Base-by-base conservation (phyloP, 108 stramenopile genomes). In the Cyclotella kingstonii region DNA sequence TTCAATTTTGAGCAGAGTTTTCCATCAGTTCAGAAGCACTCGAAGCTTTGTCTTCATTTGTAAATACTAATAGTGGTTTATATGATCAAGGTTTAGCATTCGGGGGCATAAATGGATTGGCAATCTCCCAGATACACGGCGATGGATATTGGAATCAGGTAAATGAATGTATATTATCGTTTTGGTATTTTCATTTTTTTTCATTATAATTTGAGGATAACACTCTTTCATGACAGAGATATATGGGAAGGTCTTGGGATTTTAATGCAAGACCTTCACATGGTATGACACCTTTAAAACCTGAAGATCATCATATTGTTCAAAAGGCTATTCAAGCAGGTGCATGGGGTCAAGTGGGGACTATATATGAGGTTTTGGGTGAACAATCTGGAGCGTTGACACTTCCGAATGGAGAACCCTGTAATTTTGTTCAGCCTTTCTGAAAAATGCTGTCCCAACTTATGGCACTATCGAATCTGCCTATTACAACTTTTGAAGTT, bases 11-110 rank as follows among this genome's bases (percentile, higher is more conserved):
- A 15, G 6, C 14, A 73, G 83, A 84, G 45, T 84, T 84, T 70
- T 78, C 79, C 4, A 79, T 84, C 44, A 61, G 68, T 43, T 58
- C 77, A 41, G 76, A 70, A 27, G 76, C 76, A 28, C 55, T 80
- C 2, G 79, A 81, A 49, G 57, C 63, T 1, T 29, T 84, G 36
- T 40, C 73, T 5, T 39, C 36, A 18, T 66, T 74, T 60, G 64
- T 80, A 6, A 84, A 84, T 70, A 40, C 70, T 9, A 46, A 84
- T 34, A 49, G 60, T 26, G 40, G 53, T 25, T 40, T 84, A 29
- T 84, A 80, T 60, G 77, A 78, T 36, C 65, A 65, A 34, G 83
- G 83, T 29, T 44, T 84, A 19, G 83, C 83, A 7, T 84, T 78
- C 53, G 83, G 83, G 6, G 83, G 83, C 10, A 57, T 84, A 31